Conservation (phyloP, 2,329 filamentous ascomycete species). For the Apiospora pterosperma region DNA sequence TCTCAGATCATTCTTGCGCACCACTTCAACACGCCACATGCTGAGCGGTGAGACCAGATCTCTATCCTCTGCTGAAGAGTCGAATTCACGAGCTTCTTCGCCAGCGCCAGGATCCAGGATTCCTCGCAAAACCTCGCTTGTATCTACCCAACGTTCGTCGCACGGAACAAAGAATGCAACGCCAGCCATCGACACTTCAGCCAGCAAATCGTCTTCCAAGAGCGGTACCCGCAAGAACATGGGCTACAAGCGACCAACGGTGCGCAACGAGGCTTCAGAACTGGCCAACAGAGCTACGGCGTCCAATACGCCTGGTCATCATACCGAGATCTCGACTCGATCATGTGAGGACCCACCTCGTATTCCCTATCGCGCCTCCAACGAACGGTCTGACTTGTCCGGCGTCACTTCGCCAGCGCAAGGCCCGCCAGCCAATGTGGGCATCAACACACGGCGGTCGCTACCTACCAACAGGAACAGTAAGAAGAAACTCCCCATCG, state of each 20-base stretch:
- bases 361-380: neutral
- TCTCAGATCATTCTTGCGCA: slow-evolving; percentile 1
- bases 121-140: neutral
- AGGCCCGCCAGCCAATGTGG: neutral
- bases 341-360: neutral
- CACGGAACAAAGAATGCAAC: neutral
- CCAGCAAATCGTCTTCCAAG: neutral
- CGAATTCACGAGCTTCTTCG: slow-evolving; percentile 8
- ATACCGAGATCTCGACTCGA: neutral
- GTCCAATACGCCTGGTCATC: neutral
- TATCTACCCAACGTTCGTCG: neutral
- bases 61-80: slow-evolving; percentile 8
- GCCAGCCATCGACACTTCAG: neutral
- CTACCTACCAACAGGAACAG: neutral
- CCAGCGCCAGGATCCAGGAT: neutral
- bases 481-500: neutral
- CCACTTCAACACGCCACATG: neutral
- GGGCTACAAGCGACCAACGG: neutral
- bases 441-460: neutral
- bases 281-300: neutral
- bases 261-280: slow-evolving; percentile 3
- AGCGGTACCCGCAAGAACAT: neutral
- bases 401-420: neutral
- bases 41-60: neutral
- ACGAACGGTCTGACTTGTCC: neutral